A percentile compares a stretch with the other conserved stretches of the same genome.
These are phyloP conservation scores for Phanerochaete sordida DNA, from an alignment of 768 basidiomycete genomes.

Conservation along the genomic window DNA sequence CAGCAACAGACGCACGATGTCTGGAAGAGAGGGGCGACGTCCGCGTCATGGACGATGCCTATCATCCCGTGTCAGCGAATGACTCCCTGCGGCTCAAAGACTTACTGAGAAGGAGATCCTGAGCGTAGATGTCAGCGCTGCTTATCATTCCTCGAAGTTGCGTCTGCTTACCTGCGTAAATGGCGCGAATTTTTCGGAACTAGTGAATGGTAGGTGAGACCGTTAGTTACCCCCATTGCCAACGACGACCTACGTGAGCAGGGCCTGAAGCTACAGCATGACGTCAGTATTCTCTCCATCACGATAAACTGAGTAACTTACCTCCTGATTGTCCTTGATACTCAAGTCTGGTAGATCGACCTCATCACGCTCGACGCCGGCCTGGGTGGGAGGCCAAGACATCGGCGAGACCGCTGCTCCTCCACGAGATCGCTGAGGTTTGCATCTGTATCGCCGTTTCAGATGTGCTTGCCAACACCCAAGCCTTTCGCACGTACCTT, in stretches of 20 bases:
- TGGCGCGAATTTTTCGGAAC: conserved; percentile 24
- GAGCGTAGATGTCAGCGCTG: neutral
- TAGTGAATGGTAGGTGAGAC: neutral
- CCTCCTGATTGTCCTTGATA: conserved; percentile 46
- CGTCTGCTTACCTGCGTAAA: conserved; percentile 23
- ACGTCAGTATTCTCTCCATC: neutral
- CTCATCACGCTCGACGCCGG: neutral
- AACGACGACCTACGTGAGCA: conserved; percentile 48
- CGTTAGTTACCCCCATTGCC: neutral
- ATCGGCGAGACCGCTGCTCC: conserved; percentile 46
- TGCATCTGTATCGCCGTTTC: conserved; percentile 35
- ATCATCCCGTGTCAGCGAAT: too few species aligned
- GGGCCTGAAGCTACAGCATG: conserved; percentile 44
- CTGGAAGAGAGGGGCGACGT: conserved; percentile 30
- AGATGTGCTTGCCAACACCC: neutral
- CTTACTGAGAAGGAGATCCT: neutral
- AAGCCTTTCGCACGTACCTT: conserved; percentile 32
- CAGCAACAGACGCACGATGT: conserved; percentile 23
- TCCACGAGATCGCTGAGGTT: conserved; percentile 28
- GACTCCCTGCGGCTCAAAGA: too few species aligned
- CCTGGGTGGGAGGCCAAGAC: conserved; percentile 42
- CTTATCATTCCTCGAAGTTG: neutral
- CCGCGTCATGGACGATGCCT: conserved; percentile 52
- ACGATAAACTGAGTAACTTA: conserved; percentile 20
- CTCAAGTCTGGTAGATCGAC: conserved; percentile 32